Evolutionary conservation across 2,329 filamentous ascomycete species (phyloP), one percentile per base, ranked within the genome.

Genomic region (Mycosphaerella sp.): DNA sequence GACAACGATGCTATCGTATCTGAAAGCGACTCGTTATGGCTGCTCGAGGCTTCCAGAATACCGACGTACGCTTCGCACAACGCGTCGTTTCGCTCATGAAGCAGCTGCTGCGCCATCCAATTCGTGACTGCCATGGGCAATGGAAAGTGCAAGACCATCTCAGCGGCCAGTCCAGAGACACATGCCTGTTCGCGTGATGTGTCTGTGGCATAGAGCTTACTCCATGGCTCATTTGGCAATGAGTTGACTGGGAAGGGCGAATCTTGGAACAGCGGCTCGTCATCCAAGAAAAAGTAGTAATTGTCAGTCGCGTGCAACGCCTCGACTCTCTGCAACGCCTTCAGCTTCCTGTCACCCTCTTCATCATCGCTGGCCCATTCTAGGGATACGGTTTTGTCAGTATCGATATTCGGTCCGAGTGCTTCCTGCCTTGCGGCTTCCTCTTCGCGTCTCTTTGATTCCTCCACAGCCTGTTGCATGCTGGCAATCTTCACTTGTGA

Each of bases 291-390:
- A 64, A 85, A 85, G 48, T 77, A 74, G 72, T 80, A 86, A 4
- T 69, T 68, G 48, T 74, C 74, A n/a, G 78, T 74, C 12, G 71
- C 66, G 17, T 78, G 72, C 40, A 80, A 72, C 29, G 80, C 80
- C 64, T 84, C 82, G 1, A 82, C 86, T 61, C 82, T 75, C 57
- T 76, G 73, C 60, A 86, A 76, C 38, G 82, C 83, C 57, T 76
- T 71, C 55, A 78, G 71, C 31, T 85, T 69, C 59, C 78, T 78
- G 54, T 77, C 74, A 7, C 51, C 53, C 29, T 76, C 74, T 21
- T 73, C 66, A 14, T 74, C 73, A 14, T 74, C 73, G 40, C 70
- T 72, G 8, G 64, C 61, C 8, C 60, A 69, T 54, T 71, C 83
- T 52, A 84, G 74, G 12, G 64, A 50, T 11, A 52, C 59, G 6